These are phyloP conservation scores for Penicillium sp. DNA, from an alignment of 2,329 filamentous ascomycete species.

Conservation along the genomic window DNA sequence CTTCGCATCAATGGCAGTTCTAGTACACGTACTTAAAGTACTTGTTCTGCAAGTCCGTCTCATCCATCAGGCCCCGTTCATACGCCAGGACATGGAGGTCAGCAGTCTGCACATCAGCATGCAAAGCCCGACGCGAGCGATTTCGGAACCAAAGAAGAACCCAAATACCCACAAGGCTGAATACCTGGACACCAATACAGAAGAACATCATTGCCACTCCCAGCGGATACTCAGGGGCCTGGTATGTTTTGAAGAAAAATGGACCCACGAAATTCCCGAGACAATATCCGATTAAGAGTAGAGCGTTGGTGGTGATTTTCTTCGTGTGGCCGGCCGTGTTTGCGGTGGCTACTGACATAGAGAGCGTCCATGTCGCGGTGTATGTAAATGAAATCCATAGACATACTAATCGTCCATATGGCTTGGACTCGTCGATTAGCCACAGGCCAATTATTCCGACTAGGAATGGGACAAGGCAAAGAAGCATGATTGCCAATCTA, in stretches of 20 bases:
- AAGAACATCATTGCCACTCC: not conserved
- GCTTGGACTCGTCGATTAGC: not conserved
- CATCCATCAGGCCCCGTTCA: not conserved
- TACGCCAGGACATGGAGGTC: not conserved
- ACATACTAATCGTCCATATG: not conserved
- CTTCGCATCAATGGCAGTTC: too few species aligned
- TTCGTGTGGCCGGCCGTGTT: not conserved
- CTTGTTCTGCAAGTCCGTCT: not conserved
- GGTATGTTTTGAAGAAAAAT: not conserved
- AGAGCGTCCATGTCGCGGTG: not conserved
- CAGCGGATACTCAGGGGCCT: not conserved
- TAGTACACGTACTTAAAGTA: not conserved
- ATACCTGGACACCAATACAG: not conserved
- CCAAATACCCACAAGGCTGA: not conserved
- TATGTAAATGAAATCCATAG: not conserved
- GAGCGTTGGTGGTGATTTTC: not conserved
- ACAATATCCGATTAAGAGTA: not conserved
- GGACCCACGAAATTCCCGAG: not conserved
- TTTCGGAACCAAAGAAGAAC: not conserved
- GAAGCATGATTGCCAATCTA: not conserved
- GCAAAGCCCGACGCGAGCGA: not conserved
- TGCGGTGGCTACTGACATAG: not conserved
- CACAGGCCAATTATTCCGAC: not conserved
- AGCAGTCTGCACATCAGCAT: not conserved
- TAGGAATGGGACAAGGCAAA: not conserved